Percentiles rank a stretch among this genome's conserved stretches.
Evolutionary conservation across 257 asterid species (phyloP).

Genomic region (Verbena officinalis): DNA sequence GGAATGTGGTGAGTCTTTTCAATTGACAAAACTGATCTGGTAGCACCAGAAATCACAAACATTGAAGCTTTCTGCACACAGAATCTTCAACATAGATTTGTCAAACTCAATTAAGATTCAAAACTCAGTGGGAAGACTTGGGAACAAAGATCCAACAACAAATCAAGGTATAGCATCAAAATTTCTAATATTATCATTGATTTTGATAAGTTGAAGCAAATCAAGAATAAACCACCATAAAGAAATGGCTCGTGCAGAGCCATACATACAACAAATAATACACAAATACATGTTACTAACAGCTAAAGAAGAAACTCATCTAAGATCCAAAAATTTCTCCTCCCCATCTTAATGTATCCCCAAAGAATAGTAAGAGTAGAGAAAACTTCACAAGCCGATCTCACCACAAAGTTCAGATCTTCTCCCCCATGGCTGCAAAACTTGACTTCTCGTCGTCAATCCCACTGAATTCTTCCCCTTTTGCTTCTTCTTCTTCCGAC

Average conservation of each 20-base stretch:
- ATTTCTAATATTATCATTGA: slow-evolving; percentile 15
- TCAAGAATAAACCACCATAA: slow-evolving; percentile 33
- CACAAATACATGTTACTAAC: slow-evolving; percentile 23
- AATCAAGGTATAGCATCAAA: slow-evolving; percentile 1
- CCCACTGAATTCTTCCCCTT: too few relatives aligned
- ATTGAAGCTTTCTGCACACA: slow-evolving; percentile 1
- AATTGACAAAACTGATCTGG: background rate
- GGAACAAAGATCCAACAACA: slow-evolving; percentile 5
- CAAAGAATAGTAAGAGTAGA: background rate
- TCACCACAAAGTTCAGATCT: too few relatives aligned
- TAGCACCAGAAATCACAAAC: background rate
- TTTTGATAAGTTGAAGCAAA: slow-evolving; percentile 22
- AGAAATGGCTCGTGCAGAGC: slow-evolving; percentile 13
- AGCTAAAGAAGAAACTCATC: slow-evolving; percentile 29
- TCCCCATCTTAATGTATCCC: background rate
- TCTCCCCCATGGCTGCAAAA: too few relatives aligned
- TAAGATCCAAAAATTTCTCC: slow-evolving; percentile 38
- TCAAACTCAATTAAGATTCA: background rate
- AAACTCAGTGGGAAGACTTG: background rate
- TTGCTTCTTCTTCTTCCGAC: too few relatives aligned
- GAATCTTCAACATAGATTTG: background rate
- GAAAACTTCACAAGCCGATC: too few relatives aligned
- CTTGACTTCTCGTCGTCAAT: too few relatives aligned
- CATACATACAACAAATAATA: slow-evolving; percentile 7
- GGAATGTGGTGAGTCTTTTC: background rate